Conservation (phyloP, 768 basidiomycete genomes). For the Leccinum truebloodii region DNA sequence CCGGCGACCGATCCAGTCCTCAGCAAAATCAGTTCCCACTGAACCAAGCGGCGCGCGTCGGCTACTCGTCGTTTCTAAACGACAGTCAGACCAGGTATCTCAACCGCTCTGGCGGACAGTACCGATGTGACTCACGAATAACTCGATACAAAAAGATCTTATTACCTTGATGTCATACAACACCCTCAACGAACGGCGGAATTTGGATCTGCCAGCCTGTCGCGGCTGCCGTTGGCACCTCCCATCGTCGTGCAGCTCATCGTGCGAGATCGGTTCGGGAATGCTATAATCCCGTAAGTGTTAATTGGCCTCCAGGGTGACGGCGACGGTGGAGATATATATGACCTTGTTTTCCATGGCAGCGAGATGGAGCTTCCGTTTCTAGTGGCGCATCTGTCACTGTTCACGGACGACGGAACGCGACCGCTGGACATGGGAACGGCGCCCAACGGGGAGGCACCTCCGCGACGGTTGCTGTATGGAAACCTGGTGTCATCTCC, state of each 20-base stretch:
- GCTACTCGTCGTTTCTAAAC: constrained; percentile 57
- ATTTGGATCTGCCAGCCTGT: constrained; percentile 72
- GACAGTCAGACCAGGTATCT: constrained; percentile 55
- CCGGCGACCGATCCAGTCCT: constrained; percentile 35
- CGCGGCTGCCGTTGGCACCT: constrained; percentile 81
- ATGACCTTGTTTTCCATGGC: constrained; percentile 20
- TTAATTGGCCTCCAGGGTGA: constrained; percentile 20
- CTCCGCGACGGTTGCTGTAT: constrained; percentile 67
- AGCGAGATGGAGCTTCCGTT: constrained; percentile 89
- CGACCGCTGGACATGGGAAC: constrained; percentile 65
- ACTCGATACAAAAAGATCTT: constrained; percentile 46
- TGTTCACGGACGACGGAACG: constrained; percentile 69
- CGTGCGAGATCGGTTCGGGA: constrained; percentile 70
- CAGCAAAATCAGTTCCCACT: constrained; percentile 38
- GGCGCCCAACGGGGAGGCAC: constrained; percentile 43
- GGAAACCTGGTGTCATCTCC: constrained; percentile 85
- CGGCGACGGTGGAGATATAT: constrained; percentile 23
- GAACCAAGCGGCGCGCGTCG: constrained; percentile 49
- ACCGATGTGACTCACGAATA: constrained; percentile 20
- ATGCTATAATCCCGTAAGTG: constrained; percentile 77
- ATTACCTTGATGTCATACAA: constrained; percentile 84
- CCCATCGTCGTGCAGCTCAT: constrained; percentile 80
- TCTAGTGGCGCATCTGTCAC: constrained; percentile 78
- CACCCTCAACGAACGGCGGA: constrained; percentile 82
- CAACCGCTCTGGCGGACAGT: constrained; percentile 12